Base-by-base conservation (phyloP, 2,329 filamentous ascomycete species). In the Xylaria digitata region DNA sequence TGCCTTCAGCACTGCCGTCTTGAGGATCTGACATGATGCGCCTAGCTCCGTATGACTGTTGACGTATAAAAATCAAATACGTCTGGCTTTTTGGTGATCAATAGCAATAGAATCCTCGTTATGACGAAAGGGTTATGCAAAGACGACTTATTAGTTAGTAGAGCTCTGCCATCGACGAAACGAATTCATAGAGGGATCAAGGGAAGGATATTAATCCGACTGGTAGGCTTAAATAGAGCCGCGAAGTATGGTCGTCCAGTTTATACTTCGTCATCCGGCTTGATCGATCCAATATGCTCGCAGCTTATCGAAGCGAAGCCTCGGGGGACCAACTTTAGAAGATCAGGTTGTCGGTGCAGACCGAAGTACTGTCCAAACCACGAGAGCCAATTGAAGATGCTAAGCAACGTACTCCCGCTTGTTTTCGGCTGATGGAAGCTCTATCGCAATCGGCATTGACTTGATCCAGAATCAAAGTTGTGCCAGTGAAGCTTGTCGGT, bases 1-100 rank as follows among this genome's bases (percentile, higher is more conserved):
- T 68, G 43, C 73, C 71, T 53, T 73, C 70, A 23, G 73, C 66
- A 65, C 66, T 61, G 52, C 69, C 56, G 45, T 71, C 72, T 40
- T 45, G 70, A 42, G 70, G 61, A 34, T 75, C 72, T 7, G 74
- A 59, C 74, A 75, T 75, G 56, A 54, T 67, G 53, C 48, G 48
- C 63, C 43, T 50, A 43, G 48, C 30, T 49, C 23, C 7, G 9
- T 50, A 48, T 58, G 48, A 49, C 32, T 6, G 50, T 59, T 48
- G 56, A 57, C 42, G 58, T 65, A 65, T 49, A 26, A 50, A 54
- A 32, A 53, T 6, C 32, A n/a, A 19, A 19, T 3, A 52, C n/a
- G 46, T 65, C 55, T 61, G 50, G 32, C 48, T 32, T 11, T 53
- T n/a, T 19, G 42, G n/a, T 9, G 63, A 50, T 57, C 30, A 54